phyloP scores from a whole-genome alignment of 2,329 filamentous ascomycete species.

The Diaporthe sp. region DNA sequence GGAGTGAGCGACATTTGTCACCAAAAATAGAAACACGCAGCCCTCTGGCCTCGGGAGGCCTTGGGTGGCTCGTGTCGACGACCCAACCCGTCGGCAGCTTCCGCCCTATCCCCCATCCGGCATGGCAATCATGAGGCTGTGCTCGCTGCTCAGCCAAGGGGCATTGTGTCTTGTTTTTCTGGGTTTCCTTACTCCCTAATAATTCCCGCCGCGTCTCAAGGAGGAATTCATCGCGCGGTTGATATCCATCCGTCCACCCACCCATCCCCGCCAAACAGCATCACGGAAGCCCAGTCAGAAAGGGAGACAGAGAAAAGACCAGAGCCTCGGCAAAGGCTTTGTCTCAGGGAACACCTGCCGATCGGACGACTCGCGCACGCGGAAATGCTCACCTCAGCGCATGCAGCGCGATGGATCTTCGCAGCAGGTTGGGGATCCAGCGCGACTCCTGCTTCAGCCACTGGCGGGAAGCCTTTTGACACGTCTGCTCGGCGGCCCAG shows the following conservation, averaged over 20 bases:
- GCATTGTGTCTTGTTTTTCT: conserved; percentile 30
- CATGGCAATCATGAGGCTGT: conserved; percentile 24
- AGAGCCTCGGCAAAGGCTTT: not conserved
- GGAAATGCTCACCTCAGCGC: conserved; percentile 25
- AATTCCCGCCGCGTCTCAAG: conserved; percentile 22
- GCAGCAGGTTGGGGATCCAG: conserved; percentile 14
- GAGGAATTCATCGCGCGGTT: not conserved
- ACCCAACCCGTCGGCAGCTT: conserved; percentile 22
- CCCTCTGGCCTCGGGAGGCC: not conserved
- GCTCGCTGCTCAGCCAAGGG: conserved; percentile 20
- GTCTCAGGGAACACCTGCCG: not conserved
- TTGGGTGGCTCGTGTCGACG: conserved; percentile 29
- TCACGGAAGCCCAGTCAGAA: not conserved
- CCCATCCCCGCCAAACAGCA: not conserved
- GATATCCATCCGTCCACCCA: not conserved
- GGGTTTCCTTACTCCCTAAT: not conserved
- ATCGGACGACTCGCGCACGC: conserved; percentile 18
- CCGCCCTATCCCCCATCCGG: conserved; percentile 26
- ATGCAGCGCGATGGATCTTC: conserved; percentile 28
- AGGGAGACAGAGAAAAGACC: not conserved
- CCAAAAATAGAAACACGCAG: conserved; percentile 27
- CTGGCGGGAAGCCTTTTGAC: not conserved
- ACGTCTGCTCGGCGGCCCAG: conserved; percentile 11
- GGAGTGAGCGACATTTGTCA: conserved; percentile 22
- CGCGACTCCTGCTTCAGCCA: conserved; percentile 27